Conservation (phyloP, 1,284 basidiomycete species). For the Butyriboletus appendiculatus region DNA sequence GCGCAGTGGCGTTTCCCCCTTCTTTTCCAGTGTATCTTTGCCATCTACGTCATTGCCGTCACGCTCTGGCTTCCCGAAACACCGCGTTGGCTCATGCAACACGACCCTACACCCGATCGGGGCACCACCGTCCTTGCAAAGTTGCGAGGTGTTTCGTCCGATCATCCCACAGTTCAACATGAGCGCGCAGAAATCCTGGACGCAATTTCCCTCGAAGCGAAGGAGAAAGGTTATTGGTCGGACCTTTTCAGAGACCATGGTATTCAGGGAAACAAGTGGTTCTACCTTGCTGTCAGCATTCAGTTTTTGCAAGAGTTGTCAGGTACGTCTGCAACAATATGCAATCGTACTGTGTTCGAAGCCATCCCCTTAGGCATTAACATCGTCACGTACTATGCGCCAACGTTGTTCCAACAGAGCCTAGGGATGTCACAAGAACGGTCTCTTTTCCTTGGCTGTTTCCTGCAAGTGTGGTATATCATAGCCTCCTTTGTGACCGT, state of each 20-base stretch:
- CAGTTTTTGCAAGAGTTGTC: slow-evolving; percentile 20
- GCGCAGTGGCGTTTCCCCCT: slow-evolving; percentile 18
- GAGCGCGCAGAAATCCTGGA: slow-evolving; percentile 13
- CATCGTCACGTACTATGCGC: slow-evolving; percentile 19
- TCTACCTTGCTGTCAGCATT: slow-evolving; percentile 17
- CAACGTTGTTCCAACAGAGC: slow-evolving; percentile 16
- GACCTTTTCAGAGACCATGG: slow-evolving; percentile 18
- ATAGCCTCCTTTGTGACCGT: slow-evolving; percentile 15
- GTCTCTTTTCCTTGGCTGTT: slow-evolving; percentile 15
- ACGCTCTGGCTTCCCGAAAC: slow-evolving; percentile 19
- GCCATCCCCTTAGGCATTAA: slow-evolving; percentile 12
- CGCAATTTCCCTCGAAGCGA: slow-evolving; percentile 11
- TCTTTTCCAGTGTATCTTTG: slow-evolving; percentile 16
- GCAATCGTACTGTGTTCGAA: not conserved
- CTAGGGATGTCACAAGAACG: slow-evolving; percentile 15
- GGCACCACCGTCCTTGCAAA: slow-evolving; percentile 16
- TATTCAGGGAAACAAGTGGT: slow-evolving; percentile 12
- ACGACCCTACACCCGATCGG: slow-evolving; percentile 11
- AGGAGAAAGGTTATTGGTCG: slow-evolving; percentile 11
- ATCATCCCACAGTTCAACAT: slow-evolving; percentile 9
- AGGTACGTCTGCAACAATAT: not conserved
- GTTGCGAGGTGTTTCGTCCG: slow-evolving; percentile 6
- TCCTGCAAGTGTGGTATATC: slow-evolving; percentile 19
- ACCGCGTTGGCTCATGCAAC: slow-evolving; percentile 19
- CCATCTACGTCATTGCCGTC: slow-evolving; percentile 14